Evolutionary conservation across 805 yeast species (phyloP).

Genomic region (Wickerhamomyces chaumierensis): DNA sequence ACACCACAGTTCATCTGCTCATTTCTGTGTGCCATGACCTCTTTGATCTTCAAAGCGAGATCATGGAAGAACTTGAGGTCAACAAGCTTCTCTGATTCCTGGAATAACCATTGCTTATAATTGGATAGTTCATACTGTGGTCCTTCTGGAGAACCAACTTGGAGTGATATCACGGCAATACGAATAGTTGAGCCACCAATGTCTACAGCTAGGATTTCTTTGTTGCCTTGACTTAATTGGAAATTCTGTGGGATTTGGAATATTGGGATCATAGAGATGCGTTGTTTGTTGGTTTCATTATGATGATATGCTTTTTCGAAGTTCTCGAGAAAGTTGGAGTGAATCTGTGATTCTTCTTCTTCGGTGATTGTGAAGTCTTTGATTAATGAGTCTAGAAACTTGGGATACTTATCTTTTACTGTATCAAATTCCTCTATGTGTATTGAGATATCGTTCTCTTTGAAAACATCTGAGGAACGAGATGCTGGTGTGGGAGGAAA

Average conservation of each 20-base stretch:
- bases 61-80: slow-evolving; percentile 30
- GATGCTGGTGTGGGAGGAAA: too few relatives aligned
- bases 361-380: background rate
- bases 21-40: background rate
- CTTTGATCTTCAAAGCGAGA: slow-evolving; percentile 20
- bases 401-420: too few relatives aligned
- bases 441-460: background rate
- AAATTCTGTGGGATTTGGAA: slow-evolving; percentile 1
- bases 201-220: slow-evolving; percentile 29
- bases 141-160: too few relatives aligned
- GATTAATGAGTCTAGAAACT: background rate
- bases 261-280: slow-evolving; percentile 9
- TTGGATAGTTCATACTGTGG: background rate
- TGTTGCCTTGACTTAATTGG: background rate
- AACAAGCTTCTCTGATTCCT: slow-evolving; percentile 24
- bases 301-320: background rate
- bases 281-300: background rate
- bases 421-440: too few relatives aligned
- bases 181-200: slow-evolving; percentile 48
- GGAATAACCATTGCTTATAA: slow-evolving; percentile 8
- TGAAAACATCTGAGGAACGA: too few relatives aligned
- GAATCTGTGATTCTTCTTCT: background rate
- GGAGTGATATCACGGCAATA: slow-evolving; percentile 13
- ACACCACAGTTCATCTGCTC: slow-evolving; percentile 25
- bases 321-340: background rate